A percentile compares a stretch with the other conserved stretches of the same genome.
phyloP scores from a whole-genome alignment of 202 grass and related monocot genomes.

The Carex arenaria region DNA sequence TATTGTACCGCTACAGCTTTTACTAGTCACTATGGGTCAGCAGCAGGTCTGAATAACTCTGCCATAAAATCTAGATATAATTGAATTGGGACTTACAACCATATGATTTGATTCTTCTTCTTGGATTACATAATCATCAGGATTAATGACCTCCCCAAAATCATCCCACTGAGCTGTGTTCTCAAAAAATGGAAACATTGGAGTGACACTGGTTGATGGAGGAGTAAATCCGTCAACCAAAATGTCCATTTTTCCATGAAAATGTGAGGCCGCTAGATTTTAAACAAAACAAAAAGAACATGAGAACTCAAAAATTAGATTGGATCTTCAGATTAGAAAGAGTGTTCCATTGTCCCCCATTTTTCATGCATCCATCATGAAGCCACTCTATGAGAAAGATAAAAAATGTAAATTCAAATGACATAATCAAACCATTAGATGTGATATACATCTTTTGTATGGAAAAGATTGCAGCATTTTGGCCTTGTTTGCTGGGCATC shows the following conservation, averaged over 20 bases:
- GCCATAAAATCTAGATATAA: conserved; percentile 3
- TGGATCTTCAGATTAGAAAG: neutral
- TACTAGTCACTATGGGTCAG: neutral
- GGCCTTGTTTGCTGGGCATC: neutral
- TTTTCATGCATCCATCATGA: conserved; percentile 4
- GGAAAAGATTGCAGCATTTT: neutral
- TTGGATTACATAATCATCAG: conserved; percentile 92
- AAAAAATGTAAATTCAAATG: neutral
- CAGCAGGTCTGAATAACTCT: neutral
- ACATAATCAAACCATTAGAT: neutral
- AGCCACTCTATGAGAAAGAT: neutral
- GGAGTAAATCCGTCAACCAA: conserved; percentile 95
- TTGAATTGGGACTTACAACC: conserved; percentile 57
- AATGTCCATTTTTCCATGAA: conserved; percentile 61
- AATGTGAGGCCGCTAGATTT: conserved; percentile 37
- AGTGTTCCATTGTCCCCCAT: neutral
- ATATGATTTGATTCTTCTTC: conserved; percentile 86
- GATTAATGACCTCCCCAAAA: conserved; percentile 96
- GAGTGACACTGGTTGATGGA: conserved; percentile 60
- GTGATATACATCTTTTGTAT: neutral
- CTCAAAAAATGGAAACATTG: conserved; percentile 98
- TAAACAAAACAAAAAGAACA: neutral
- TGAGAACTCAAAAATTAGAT: neutral
- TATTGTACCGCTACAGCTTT: neutral
- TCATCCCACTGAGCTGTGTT: conserved; percentile 93